Evolutionary conservation across 1,139 yeast genomes (phyloP).

Genomic region (Lodderomyces margitis): DNA sequence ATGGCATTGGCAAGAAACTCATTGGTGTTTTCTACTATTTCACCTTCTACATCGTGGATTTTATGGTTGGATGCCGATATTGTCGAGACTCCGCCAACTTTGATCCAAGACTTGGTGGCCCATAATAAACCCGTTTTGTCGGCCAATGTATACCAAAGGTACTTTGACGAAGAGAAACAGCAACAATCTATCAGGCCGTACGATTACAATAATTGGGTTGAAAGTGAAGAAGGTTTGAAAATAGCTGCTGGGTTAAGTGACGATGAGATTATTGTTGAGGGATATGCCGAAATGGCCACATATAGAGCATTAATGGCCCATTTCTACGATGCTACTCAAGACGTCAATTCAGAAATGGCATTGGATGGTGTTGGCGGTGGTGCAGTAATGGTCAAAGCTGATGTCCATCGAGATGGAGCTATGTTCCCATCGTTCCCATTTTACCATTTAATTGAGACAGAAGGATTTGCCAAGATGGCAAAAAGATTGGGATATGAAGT

Average conservation of each 20-base stretch:
- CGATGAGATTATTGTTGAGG: constrained; percentile 91
- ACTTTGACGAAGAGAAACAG: constrained; percentile 54
- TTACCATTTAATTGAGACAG: constrained; percentile 94
- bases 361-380: constrained; percentile 98
- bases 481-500: constrained; percentile 89
- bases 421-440: constrained; percentile 99
- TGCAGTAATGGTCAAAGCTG: constrained; percentile 91
- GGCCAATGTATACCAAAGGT: constrained; percentile 92
- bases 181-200: constrained; percentile 75
- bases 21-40: constrained; percentile 80
- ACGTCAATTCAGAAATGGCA: constrained; percentile 61
- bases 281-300: constrained; percentile 89
- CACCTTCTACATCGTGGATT: constrained; percentile 91
- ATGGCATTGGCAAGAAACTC: constrained; percentile 97
- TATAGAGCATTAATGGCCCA: constrained; percentile 96
- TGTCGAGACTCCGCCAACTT: constrained; percentile 76
- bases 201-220: constrained; percentile 96
- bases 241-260: constrained; percentile 70
- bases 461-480: constrained; percentile 98
- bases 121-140: constrained; percentile 86
- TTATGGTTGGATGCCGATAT: constrained; percentile 95
- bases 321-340: constrained; percentile 67
- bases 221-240: constrained; percentile 78
- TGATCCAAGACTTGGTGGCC: constrained; percentile 82
- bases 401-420: constrained; percentile 97